Conservation (phyloP, 495 filamentous ascomycete genomes). For the Wilcoxina mikolae region DNA sequence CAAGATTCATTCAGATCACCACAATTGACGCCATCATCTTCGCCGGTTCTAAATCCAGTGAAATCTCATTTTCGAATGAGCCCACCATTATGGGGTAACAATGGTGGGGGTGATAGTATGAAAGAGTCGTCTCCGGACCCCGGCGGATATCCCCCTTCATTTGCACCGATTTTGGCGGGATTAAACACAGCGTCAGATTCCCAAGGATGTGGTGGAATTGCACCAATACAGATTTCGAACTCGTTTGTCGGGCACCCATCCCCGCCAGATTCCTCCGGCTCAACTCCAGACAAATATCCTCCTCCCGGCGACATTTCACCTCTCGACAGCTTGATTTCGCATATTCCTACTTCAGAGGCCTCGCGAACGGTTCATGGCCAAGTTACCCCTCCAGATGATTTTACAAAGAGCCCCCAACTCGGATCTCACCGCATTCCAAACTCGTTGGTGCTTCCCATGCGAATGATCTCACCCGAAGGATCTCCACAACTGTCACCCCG, state of each 20-base stretch:
- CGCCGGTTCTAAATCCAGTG: not conserved
- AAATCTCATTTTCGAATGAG: not conserved
- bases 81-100: not conserved
- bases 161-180: not conserved
- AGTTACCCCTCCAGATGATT: conserved; percentile 10
- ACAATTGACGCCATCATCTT: not conserved
- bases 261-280: not conserved
- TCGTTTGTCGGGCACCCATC: not conserved
- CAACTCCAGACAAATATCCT: not conserved
- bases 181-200: not conserved
- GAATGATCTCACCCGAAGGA: not conserved
- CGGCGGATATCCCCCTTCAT: not conserved
- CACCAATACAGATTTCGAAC: not conserved
- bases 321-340: conserved; percentile 4
- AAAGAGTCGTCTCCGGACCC: not conserved
- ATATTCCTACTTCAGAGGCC: not conserved
- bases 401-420: not conserved
- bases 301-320: conserved; percentile 5
- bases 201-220: not conserved
- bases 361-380: conserved; percentile 10
- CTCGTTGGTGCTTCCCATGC: not conserved
- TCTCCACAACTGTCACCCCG: not conserved
- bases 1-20: not conserved
- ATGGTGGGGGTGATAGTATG: too few species aligned
- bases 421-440: not conserved